Evolutionary conservation across 2,329 filamentous ascomycete genomes (phyloP).

Genomic region (Colletotrichum sidae): DNA sequence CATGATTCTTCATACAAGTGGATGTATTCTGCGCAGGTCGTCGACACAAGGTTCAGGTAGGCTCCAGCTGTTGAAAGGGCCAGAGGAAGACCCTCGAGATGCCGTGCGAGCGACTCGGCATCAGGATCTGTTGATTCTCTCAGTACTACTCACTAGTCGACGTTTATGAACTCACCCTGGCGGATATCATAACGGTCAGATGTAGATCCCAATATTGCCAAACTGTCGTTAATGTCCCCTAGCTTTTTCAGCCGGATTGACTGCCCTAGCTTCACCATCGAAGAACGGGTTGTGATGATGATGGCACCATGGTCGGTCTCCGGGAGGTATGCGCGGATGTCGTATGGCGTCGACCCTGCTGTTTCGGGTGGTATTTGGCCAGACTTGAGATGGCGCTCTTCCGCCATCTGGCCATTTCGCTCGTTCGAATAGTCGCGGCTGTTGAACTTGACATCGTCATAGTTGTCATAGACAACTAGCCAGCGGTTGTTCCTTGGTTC

Average conservation of each 20-base stretch:
- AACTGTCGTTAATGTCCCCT: slow-evolving; percentile 43
- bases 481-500: slow-evolving; percentile 48
- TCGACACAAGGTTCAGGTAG: slow-evolving; percentile 53
- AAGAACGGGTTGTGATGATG: slow-evolving; percentile 53
- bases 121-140: slow-evolving; percentile 42
- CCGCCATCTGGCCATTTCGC: background rate
- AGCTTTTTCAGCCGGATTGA: slow-evolving; percentile 48
- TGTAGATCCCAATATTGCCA: slow-evolving; percentile 46
- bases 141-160: slow-evolving; percentile 21
- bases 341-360: slow-evolving; percentile 38
- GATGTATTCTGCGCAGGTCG: slow-evolving; percentile 53
- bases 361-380: slow-evolving; percentile 10
- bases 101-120: slow-evolving; percentile 44
- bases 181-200: slow-evolving; percentile 41
- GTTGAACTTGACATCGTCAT: slow-evolving; percentile 50
- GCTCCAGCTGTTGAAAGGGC: slow-evolving; percentile 58
- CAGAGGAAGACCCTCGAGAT: slow-evolving; percentile 58
- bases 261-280: slow-evolving; percentile 47
- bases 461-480: slow-evolving; percentile 56
- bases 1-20: slow-evolving; percentile 52
- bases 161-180: slow-evolving; percentile 41
- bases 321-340: slow-evolving; percentile 48
- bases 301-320: slow-evolving; percentile 52
- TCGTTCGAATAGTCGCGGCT: background rate
- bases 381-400: background rate